Evolutionary conservation across 495 filamentous ascomycete genomes (phyloP), one percentile per base, ranked within the genome.

Genomic region (Podospora fimiseda): DNA sequence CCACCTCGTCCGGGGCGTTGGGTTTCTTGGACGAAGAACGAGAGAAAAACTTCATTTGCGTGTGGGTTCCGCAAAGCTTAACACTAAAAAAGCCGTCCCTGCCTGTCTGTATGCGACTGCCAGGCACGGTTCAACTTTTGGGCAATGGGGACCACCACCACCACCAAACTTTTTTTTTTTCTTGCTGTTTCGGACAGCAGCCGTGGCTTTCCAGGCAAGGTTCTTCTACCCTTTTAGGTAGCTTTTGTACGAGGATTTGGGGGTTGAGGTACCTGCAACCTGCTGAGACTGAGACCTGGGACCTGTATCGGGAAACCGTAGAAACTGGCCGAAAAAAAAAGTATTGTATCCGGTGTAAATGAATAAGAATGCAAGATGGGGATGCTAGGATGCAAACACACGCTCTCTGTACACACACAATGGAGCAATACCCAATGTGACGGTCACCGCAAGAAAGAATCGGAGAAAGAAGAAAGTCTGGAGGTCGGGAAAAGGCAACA

Each of bases 11-110:
- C 57, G 67, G 66, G 52, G 70, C 56, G 53, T 68, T 65, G 56
- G 70, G 60, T 56, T 76, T 78, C 62, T 75, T 80, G 55, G 73
- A 70, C 57, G 72, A 68, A 63, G 77, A 79, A 65, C 74, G 73
- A 48, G 69, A 59, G 65, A 79, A 78, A 69, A 75, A 76, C 70
- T 78, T 79, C 77, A 80, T 79, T 77, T 59, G 56, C 52, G 20
- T 65, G 56, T 58, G 52, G 52, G 56, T 48, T 61, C 44, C 44
- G 55, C 38, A 43, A 52, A 52, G 40, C 48, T 43, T 52, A 42
- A 45, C 47, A 45, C 51, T 48, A 45, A 53, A 61, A 55, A 57
- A n/a, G n/a, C 20, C 33, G 53, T 57, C 39, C 30, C 50, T 54
- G 40, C 52, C 13, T 43, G 39, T 41, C 8, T 7, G 39, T 18